Base-by-base conservation (phyloP, 495 filamentous ascomycete species). In the Talaromyces stipitatus region DNA sequence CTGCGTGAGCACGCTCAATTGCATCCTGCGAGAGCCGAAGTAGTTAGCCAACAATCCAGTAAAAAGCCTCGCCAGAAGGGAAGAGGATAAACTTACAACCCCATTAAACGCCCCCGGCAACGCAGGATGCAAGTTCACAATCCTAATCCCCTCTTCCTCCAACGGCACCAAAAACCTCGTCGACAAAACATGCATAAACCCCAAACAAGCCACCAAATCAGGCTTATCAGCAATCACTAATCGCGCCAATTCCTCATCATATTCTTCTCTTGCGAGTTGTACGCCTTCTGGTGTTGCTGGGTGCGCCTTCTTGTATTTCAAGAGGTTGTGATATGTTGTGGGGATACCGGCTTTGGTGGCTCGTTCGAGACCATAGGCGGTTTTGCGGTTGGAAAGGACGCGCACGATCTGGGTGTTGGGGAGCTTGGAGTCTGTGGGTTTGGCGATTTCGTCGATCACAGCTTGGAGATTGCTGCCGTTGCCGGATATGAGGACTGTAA, bases 101-200 rank as follows among this genome's bases (percentile, higher is more conserved):
- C 90, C 90, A 68, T 94, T 86, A 64, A 92, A 92, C 59, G 83
- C 75, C 14, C 85, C 85, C 22, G 84, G 86, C 50, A 92, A 68
- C 0, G 89, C 87, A 3, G 91, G 92, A 67, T 96, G 92, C 52
- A 96, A 71, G 66, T 97, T 97, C 64, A 96, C 91, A 46, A 95
- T 85, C 33, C 78, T 81, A 38, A 92, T 73, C 1, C 76, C 72
- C 1, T 72, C 78, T 22, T 61, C 68, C 47, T 80, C 76, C 32
- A 96, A 65, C 2, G 90, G 89, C 22, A 76, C 76, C 36, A 96
- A 74, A 62, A 88, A 88, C 18, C 70, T 66, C 5, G 77, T 74
- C 1, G 82, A 79, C 5, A 91, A 68, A 51, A 91, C 82, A 64
- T 78, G 75, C 75, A 77, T 77, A 54, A 75, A 79, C 4, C 75